phyloP scores from a whole-genome alignment of 2,329 filamentous ascomycete species.

The Metarhizium sp. region DNA sequence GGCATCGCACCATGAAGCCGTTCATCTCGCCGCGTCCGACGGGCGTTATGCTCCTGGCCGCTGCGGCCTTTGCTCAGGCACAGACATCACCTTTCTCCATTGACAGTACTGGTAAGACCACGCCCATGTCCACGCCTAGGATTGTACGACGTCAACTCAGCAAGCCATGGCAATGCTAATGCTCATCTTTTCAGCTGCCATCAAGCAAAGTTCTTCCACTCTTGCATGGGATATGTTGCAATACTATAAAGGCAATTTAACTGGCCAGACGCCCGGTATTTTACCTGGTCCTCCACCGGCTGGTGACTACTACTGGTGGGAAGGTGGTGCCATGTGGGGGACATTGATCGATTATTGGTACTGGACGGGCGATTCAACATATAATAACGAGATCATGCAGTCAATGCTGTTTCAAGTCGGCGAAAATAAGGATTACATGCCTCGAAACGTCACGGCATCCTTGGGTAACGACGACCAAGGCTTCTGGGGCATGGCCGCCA shows the following conservation, averaged over 20 bases:
- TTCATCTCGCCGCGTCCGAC: not conserved
- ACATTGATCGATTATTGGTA: conserved; percentile 57
- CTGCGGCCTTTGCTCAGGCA: conserved; percentile 4
- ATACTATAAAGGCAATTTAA: conserved; percentile 36
- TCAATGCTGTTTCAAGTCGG: conserved; percentile 45
- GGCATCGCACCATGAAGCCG: conserved; percentile 6
- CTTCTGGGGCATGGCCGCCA: conserved; percentile 58
- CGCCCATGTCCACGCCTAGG: not conserved
- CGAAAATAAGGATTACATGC: conserved; percentile 45
- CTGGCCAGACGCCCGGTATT: conserved; percentile 36
- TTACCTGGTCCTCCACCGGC: conserved; percentile 35
- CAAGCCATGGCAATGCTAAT: not conserved
- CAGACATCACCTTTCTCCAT: conserved; percentile 7
- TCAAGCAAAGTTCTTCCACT: conserved; percentile 27
- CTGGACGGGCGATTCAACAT: conserved; percentile 48
- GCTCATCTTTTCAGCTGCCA: conserved; percentile 18
- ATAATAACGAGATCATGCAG: conserved; percentile 44
- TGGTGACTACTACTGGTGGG: conserved; percentile 57
- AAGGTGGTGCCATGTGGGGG: conserved; percentile 53
- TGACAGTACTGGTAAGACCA: conserved; percentile 5
- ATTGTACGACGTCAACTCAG: too few species aligned
- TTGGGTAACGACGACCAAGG: conserved; percentile 58
- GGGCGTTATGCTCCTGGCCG: conserved; percentile 5
- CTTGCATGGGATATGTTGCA: conserved; percentile 35
- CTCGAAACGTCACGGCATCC: conserved; percentile 39